Evolutionary conservation across 208 protist genomes (phyloP).

Genomic region (Trichomonas vaginalis): DNA sequence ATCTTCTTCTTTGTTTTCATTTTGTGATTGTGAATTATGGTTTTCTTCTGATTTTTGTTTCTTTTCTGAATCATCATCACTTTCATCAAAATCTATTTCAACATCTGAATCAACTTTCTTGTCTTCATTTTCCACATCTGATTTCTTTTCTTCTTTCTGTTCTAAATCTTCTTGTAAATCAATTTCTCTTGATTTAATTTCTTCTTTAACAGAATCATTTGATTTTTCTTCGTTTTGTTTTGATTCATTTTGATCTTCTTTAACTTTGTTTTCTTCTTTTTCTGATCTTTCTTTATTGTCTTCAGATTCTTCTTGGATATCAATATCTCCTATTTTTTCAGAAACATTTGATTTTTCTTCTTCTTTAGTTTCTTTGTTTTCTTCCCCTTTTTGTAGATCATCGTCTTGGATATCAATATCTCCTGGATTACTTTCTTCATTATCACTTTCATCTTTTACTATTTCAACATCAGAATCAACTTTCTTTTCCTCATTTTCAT

Average conservation of each 20-base stretch:
- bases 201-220: too few relatives aligned
- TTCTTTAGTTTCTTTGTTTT: background rate
- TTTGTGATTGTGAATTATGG: background rate
- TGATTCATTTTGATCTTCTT: too few relatives aligned
- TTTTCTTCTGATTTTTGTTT: slow-evolving; percentile 8
- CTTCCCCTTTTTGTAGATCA: too few relatives aligned
- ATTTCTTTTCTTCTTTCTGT: too few relatives aligned
- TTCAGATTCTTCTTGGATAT: background rate
- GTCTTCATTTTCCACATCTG: too few relatives aligned
- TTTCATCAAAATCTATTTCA: background rate
- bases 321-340: background rate
- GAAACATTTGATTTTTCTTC: background rate
- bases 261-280: too few relatives aligned
- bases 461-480: background rate
- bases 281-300: background rate
- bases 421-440: background rate
- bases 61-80: background rate
- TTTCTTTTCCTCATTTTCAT: too few relatives aligned
- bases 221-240: too few relatives aligned
- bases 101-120: background rate
- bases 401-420: background rate
- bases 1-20: background rate
- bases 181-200: background rate
- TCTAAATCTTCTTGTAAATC: background rate
- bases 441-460: background rate